phyloP scores from a whole-genome alignment of 2,329 filamentous ascomycete species.

The Davidsoniella virescens region DNA sequence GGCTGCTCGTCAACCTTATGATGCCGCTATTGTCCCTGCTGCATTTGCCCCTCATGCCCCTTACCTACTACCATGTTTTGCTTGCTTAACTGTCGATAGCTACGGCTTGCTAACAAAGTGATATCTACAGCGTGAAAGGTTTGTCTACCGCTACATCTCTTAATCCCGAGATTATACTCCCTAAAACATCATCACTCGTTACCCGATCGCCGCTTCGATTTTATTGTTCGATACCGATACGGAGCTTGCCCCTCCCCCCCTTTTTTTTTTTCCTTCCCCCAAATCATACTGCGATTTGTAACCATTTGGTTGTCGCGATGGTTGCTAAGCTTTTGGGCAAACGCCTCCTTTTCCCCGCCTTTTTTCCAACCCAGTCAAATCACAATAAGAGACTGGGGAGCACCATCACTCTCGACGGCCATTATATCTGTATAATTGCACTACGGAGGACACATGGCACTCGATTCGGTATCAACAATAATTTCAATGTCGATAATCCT shows the following conservation, averaged over 20 bases:
- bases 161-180: background rate
- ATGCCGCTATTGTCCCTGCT: background rate
- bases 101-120: constrained; percentile 5
- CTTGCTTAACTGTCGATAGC: background rate
- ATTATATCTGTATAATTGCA: background rate
- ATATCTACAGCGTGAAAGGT: constrained; percentile 12
- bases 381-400: background rate
- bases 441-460: background rate
- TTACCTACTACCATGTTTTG: background rate
- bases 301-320: constrained; percentile 2
- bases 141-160: constrained; percentile 1
- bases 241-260: background rate
- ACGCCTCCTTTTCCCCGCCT: constrained; percentile 6
- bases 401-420: background rate
- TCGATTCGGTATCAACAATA: background rate
- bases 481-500: background rate
- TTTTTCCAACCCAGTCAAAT: background rate
- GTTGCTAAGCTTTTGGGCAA: constrained; percentile 1
- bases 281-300: background rate
- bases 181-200: constrained; percentile 2
- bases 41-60: background rate
- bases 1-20: too few species aligned
- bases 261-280: constrained; percentile 1
- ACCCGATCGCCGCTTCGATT: background rate
- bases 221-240: background rate